Conservation (phyloP, 129 eudicot genomes). For the Arctium minus region DNA sequence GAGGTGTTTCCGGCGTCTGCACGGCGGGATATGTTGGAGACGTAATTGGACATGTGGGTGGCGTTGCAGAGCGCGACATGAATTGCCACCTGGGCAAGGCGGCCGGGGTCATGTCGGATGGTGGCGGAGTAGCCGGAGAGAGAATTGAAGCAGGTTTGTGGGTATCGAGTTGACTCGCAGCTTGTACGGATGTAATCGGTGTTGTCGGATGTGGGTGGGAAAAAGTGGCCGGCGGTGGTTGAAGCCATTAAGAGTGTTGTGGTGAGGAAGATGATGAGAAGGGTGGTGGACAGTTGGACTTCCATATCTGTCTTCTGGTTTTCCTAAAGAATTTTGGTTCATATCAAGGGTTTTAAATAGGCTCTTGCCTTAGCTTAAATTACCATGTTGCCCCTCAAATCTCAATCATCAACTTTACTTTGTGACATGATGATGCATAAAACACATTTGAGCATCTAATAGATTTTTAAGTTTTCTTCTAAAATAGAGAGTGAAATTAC, state of each 20-base stretch:
- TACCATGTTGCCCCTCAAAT: not conserved
- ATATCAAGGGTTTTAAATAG: constrained; percentile 11
- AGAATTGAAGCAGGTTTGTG: constrained; percentile 53
- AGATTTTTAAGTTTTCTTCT: too few species aligned
- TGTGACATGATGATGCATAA: not conserved
- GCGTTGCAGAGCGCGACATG: constrained; percentile 59
- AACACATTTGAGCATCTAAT: too few species aligned
- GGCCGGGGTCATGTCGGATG: constrained; percentile 47
- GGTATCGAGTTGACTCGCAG: constrained; percentile 66
- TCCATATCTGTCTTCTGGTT: constrained; percentile 13
- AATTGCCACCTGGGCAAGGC: constrained; percentile 58
- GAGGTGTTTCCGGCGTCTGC: constrained; percentile 30
- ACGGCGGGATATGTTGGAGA: constrained; percentile 44
- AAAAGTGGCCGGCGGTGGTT: constrained; percentile 28
- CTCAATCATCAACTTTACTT: not conserved
- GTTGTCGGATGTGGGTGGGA: constrained; percentile 11
- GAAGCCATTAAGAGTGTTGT: not conserved
- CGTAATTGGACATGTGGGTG: constrained; percentile 37
- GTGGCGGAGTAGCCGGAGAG: constrained; percentile 51
- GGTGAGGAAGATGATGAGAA: constrained; percentile 8
- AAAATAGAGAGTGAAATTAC: too few species aligned
- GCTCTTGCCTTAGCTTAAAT: not conserved
- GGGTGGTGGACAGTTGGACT: constrained; percentile 12
- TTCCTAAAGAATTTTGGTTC: not conserved
- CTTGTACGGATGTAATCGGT: constrained; percentile 55